These are phyloP conservation scores for Cercospora sojina DNA, from an alignment of 2,329 filamentous ascomycete genomes.

Conservation along the genomic window DNA sequence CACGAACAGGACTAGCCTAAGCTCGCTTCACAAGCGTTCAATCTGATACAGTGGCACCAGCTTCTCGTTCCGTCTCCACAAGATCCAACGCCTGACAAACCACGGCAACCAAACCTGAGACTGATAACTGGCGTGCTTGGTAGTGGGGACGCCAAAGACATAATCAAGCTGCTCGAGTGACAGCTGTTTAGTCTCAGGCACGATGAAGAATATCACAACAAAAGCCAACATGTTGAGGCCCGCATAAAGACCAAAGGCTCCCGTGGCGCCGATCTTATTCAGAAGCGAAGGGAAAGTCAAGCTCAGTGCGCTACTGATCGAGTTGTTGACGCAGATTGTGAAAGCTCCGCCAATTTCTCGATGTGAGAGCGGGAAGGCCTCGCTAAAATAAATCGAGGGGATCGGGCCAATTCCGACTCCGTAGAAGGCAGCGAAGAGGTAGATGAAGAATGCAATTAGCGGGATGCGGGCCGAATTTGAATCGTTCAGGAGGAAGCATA, in stretches of 20 bases:
- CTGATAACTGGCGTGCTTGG: conserved; percentile 15
- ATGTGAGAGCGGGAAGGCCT: conserved; percentile 38
- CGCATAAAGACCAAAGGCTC: conserved; percentile 63
- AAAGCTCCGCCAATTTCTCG: conserved; percentile 35
- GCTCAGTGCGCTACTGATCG: conserved; percentile 52
- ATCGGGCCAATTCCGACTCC: conserved; percentile 34
- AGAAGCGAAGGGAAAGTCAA: conserved; percentile 53
- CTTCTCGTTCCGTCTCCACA: conserved; percentile 6
- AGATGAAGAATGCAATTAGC: conserved; percentile 36
- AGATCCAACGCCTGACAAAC: conserved; percentile 11
- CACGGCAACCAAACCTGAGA: conserved; percentile 11
- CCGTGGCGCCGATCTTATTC: conserved; percentile 49
- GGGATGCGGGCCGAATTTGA: conserved; percentile 38
- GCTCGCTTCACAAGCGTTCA: background rate
- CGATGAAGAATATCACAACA: conserved; percentile 62
- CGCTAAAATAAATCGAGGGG: conserved; percentile 37
- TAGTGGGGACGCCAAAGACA: conserved; percentile 40
- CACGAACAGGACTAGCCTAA: background rate
- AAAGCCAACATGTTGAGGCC: conserved; percentile 60
- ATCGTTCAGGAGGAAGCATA: conserved; percentile 54
- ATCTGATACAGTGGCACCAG: conserved; percentile 12
- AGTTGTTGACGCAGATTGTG: conserved; percentile 37
- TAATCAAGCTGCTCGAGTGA: conserved; percentile 51
- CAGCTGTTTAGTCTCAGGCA: conserved; percentile 48
- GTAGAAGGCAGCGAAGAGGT: conserved; percentile 33